Evolutionary conservation across 305 asterid genomes (phyloP), one percentile per base, ranked within the genome.

Genomic region (Fraxinus albicans): DNA sequence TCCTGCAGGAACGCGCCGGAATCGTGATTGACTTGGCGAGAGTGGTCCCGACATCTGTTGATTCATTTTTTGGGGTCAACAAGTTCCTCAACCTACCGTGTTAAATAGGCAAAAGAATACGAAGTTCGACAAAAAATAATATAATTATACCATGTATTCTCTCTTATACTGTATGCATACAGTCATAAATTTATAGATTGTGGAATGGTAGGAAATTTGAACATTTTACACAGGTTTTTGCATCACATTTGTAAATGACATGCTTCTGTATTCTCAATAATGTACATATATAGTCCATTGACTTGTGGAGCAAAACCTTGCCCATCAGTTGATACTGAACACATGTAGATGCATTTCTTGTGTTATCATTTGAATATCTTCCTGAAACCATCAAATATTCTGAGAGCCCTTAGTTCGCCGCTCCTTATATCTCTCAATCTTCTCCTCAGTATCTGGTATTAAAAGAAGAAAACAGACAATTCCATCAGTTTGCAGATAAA

Each of bases 401-500:
- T 91, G 27, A 96, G 92, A 84, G 93, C 99, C 83, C 78, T 87
- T 82, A 96, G 80, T 85, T 93, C 98, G 6, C 98, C 98, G 47
- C 93, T 94, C 84, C 94, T 86, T 21, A 93, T 90, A 55, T 96
- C 98, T 84, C 98, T 90, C 87, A 96, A 81, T 83, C 92, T 88
- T 86, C 99, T 93, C 74, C 99, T 92, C 80, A 94, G 83, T 88
- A 96, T 96, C 99, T 96, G 91, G 44, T 60, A 58, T 60, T 69
- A 69, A 81, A 65, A 53, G 34, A 65, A 6, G 31, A 50, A n/a
- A 83, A 3, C 35, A 9, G 74, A 23, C 19, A 8, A 27, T 10
- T 31, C 38, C 73, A 77, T 78, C 79, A 73, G 77, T 7, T 73
- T n/a, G 50, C 12, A 34, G 77, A 6, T 0, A 58, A 73, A 58